phyloP scores from a whole-genome alignment of 73 alveolate species.

The Stentor roeselii region DNA sequence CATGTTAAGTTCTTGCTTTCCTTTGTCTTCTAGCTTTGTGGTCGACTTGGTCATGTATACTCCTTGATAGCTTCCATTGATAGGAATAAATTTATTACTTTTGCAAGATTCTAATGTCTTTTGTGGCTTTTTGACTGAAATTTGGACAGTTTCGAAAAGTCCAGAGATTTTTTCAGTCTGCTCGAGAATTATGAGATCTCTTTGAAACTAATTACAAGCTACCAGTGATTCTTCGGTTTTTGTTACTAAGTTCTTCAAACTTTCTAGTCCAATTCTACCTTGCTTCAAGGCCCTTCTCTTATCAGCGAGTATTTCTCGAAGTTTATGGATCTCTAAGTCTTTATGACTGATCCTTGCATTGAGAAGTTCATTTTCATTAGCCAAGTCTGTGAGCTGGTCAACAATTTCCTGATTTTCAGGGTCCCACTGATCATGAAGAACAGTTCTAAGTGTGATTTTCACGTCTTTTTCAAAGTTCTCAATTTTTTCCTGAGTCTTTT shows the following conservation, averaged over 20 bases:
- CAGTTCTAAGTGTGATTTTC: background rate
- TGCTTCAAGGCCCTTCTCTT: background rate
- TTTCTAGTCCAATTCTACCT: background rate
- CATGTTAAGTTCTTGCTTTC: constrained; percentile 27
- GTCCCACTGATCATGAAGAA: background rate
- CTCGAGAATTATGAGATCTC: background rate
- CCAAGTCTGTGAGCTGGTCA: background rate
- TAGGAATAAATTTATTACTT: background rate
- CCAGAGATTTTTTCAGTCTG: background rate
- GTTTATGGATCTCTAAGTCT: background rate
- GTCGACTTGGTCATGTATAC: background rate
- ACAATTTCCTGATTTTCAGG: background rate
- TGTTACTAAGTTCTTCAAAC: background rate
- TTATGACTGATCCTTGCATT: background rate
- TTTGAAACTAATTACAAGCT: background rate
- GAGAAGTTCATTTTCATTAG: background rate
- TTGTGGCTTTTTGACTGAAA: background rate
- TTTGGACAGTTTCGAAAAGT: background rate
- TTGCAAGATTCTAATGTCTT: background rate
- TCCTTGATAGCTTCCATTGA: background rate
- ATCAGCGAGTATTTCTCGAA: background rate
- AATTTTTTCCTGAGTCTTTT: background rate
- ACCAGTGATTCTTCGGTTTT: background rate
- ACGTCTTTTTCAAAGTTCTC: background rate
- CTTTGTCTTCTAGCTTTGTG: constrained; percentile 5